These are phyloP conservation scores for Penicillium crystallinum DNA, from an alignment of 495 filamentous ascomycete species.

Conservation along the genomic window DNA sequence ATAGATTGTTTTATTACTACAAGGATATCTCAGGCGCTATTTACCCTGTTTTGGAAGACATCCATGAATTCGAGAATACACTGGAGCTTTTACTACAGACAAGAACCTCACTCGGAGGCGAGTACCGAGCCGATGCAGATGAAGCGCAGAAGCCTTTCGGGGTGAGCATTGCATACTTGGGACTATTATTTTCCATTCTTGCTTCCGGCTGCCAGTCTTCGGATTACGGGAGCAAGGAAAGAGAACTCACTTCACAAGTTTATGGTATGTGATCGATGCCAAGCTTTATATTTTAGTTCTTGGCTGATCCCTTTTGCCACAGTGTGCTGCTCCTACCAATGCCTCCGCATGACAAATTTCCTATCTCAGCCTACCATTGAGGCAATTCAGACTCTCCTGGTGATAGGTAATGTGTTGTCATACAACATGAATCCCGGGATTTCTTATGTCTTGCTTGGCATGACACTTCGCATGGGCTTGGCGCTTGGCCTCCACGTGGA, in stretches of 20 bases:
- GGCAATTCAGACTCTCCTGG: slow-evolving; percentile 52
- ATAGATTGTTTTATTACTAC: slow-evolving; percentile 68
- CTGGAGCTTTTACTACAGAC: slow-evolving; percentile 64
- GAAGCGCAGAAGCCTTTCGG: slow-evolving; percentile 46
- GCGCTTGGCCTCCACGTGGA: slow-evolving; percentile 52
- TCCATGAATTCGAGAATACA: slow-evolving; percentile 62
- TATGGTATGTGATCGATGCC: slow-evolving; percentile 36
- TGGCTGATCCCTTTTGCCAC: background rate
- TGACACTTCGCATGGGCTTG: slow-evolving; percentile 55
- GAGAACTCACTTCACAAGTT: slow-evolving; percentile 55
- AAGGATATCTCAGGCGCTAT: slow-evolving; percentile 78
- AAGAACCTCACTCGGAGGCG: slow-evolving; percentile 46
- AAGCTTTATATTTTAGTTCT: background rate
- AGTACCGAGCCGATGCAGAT: slow-evolving; percentile 32
- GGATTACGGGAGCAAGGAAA: slow-evolving; percentile 55
- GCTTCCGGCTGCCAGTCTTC: slow-evolving; percentile 81
- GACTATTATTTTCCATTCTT: slow-evolving; percentile 71
- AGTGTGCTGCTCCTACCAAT: slow-evolving; percentile 61
- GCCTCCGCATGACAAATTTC: slow-evolving; percentile 58
- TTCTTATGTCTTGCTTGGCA: slow-evolving; percentile 52
- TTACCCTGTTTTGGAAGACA: slow-evolving; percentile 73
- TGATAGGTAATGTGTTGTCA: slow-evolving; percentile 56
- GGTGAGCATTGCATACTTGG: slow-evolving; percentile 59
- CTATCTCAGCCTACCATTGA: slow-evolving; percentile 54
- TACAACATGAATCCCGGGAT: slow-evolving; percentile 64